These are phyloP conservation scores for Petunia secreta DNA, from an alignment of 257 asterid species.

Conservation along the genomic window DNA sequence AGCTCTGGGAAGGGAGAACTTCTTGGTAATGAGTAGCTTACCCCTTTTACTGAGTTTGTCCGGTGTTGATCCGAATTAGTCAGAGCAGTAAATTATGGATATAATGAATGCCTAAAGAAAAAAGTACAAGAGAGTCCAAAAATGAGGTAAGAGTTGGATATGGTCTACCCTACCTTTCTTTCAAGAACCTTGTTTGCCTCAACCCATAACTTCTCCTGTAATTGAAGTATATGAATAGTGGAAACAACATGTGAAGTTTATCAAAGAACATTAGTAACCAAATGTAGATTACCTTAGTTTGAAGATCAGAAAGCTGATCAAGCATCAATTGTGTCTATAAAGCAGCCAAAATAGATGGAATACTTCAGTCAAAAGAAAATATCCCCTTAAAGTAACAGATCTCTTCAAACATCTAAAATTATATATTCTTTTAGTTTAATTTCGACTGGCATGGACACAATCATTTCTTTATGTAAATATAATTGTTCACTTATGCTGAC, in stretches of 20 bases:
- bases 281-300: conserved; percentile 58
- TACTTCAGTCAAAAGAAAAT: background rate
- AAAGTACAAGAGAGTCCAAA: no score
- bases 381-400: background rate
- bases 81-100: no score
- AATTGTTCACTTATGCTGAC: no score
- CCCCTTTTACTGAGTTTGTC: no score
- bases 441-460: no score
- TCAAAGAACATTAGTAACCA: background rate
- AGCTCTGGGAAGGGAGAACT: no score
- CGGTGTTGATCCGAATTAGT: no score
- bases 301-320: conserved; percentile 91
- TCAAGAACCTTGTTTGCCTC: conserved; percentile 80
- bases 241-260: background rate
- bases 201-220: conserved; percentile 82
- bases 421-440: no score
- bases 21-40: no score
- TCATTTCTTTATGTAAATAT: no score
- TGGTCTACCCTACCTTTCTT: conserved; percentile 59
- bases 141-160: no score
- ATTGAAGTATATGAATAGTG: background rate
- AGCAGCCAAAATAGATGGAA: background rate
- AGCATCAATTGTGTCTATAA: conserved; percentile 84
- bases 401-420: background rate
- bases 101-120: no score